Percentiles rank a stretch among this genome's conserved stretches.
Conservation (phyloP, 1,284 basidiomycete genomes). For the Trametes versicolor region DNA sequence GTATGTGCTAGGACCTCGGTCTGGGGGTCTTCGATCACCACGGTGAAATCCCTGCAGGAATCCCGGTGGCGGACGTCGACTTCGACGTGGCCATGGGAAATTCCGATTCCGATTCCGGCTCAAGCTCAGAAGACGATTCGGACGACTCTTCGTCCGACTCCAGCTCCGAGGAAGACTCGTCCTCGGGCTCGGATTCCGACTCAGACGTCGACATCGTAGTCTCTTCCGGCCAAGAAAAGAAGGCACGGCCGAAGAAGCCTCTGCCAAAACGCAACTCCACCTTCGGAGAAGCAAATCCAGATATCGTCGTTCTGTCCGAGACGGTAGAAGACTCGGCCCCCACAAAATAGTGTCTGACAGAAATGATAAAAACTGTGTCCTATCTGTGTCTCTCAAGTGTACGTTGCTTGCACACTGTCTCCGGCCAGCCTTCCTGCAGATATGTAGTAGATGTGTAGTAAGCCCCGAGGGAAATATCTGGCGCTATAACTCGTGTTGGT, state of each 20-base stretch:
- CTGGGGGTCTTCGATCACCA: slow-evolving; percentile 68
- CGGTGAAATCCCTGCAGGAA: slow-evolving; percentile 30
- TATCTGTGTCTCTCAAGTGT: no score
- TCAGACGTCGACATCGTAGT: slow-evolving; percentile 37
- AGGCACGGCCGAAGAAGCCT: slow-evolving; percentile 38
- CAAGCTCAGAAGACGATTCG: slow-evolving; percentile 31
- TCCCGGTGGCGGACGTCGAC: slow-evolving; percentile 37
- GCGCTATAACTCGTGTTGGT: no score
- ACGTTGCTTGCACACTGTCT: no score
- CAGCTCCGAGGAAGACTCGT: slow-evolving; percentile 17
- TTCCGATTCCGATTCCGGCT: slow-evolving; percentile 36
- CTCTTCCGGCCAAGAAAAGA: slow-evolving; percentile 23
- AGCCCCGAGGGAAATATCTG: no score
- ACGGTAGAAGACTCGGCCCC: slow-evolving; percentile 5
- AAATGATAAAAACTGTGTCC: no score
- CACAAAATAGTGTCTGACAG: neutral
- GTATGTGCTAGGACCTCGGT: slow-evolving; percentile 61
- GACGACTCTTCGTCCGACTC: slow-evolving; percentile 20
- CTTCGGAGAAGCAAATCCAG: slow-evolving; percentile 7
- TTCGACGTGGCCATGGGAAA: slow-evolving; percentile 26
- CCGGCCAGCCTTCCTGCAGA: no score
- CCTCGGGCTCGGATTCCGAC: slow-evolving; percentile 6
- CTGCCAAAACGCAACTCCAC: slow-evolving; percentile 37
- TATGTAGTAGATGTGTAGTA: no score
- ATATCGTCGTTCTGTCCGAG: slow-evolving; percentile 25